A percentile compares a stretch with the other conserved stretches of the same genome.
These are phyloP conservation scores for Tolypocladium tropicale DNA, from an alignment of 2,329 filamentous ascomycete species.

Conservation along the genomic window DNA sequence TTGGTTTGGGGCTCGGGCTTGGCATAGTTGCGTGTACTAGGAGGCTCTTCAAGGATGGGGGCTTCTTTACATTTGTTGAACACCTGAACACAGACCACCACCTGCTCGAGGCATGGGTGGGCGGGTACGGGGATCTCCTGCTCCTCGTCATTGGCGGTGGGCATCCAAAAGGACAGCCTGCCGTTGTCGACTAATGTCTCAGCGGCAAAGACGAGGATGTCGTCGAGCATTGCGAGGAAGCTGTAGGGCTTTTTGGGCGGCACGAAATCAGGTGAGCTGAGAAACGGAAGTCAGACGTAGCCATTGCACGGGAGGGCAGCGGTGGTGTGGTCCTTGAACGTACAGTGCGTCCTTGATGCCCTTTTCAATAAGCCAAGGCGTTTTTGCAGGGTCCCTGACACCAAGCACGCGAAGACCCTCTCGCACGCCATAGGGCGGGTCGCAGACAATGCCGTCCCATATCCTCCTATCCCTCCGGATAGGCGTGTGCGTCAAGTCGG, in stretches of 20 bases:
- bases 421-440: conserved; percentile 90
- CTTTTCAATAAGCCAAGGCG: conserved; percentile 52
- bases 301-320: background rate
- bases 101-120: conserved; percentile 64
- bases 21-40: background rate
- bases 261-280: conserved; percentile 53
- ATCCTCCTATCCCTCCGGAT: conserved; percentile 46
- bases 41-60: background rate
- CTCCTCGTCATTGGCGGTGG: conserved; percentile 71
- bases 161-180: conserved; percentile 93
- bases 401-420: conserved; percentile 88
- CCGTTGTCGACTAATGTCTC: conserved; percentile 68
- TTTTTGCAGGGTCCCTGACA: conserved; percentile 54
- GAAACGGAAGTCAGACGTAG: conserved; percentile 8
- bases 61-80: conserved; percentile 74
- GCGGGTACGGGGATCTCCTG: conserved; percentile 66
- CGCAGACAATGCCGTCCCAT: conserved; percentile 87
- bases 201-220: conserved; percentile 76
- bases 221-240: conserved; percentile 80
- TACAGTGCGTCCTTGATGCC: conserved; percentile 61
- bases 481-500: conserved; percentile 82
- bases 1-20: background rate
- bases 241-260: conserved; percentile 88
- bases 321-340: conserved; percentile 16
- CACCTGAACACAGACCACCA: conserved; percentile 69